Evolutionary conservation across 768 basidiomycete genomes (phyloP).

Genomic region (Lentinula guzmanii): DNA sequence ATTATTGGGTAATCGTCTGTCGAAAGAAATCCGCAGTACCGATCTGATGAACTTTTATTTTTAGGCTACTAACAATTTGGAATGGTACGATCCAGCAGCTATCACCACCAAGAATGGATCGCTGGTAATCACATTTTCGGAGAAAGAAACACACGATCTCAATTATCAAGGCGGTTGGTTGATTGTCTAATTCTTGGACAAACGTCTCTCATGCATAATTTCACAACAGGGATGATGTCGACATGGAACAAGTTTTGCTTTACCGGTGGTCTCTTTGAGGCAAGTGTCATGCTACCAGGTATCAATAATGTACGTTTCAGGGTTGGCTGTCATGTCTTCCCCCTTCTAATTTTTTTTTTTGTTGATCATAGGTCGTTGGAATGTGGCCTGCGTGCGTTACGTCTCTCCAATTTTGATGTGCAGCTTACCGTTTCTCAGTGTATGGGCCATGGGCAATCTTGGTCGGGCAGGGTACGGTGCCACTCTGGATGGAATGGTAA

Average conservation of each 20-base stretch:
- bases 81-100: slow-evolving; percentile 85
- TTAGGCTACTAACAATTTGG: slow-evolving; percentile 61
- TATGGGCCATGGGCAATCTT: slow-evolving; percentile 57
- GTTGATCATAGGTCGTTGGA: not conserved
- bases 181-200: slow-evolving; percentile 15
- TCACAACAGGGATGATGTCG: slow-evolving; percentile 37
- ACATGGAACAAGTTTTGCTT: slow-evolving; percentile 86
- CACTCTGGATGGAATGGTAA: slow-evolving; percentile 70
- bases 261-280: slow-evolving; percentile 74
- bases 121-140: slow-evolving; percentile 62
- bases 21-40: not conserved
- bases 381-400: not conserved
- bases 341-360: not conserved
- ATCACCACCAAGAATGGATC: slow-evolving; percentile 65
- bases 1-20: slow-evolving; percentile 53
- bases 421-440: slow-evolving; percentile 23
- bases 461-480: slow-evolving; percentile 86
- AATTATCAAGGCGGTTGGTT: slow-evolving; percentile 63
- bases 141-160: slow-evolving; percentile 58
- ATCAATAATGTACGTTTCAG: slow-evolving; percentile 54
- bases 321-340: not conserved
- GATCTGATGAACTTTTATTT: slow-evolving; percentile 29
- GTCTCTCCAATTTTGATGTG: not conserved
- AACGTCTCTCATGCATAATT: not conserved
- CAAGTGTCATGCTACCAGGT: slow-evolving; percentile 59